Percentiles rank a stretch among this genome's conserved stretches.
These are phyloP conservation scores for Auriculariales sp. DNA, from an alignment of 768 basidiomycete species.

Conservation along the genomic window DNA sequence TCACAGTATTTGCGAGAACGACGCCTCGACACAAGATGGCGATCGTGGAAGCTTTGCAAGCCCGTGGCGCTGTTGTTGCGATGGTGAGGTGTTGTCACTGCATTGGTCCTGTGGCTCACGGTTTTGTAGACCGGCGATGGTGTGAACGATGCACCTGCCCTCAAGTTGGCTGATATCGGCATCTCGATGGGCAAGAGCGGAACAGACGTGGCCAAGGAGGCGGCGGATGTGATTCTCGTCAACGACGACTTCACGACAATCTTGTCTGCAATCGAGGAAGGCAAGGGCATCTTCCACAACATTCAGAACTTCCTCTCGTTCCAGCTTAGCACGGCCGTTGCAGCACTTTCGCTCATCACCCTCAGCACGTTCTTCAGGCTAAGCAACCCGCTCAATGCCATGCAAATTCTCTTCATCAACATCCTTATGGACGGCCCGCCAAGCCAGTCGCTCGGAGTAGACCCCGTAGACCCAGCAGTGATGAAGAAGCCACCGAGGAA, in stretches of 20 bases:
- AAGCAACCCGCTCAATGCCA: conserved; percentile 87
- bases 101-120: neutral
- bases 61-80: conserved; percentile 77
- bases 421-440: conserved; percentile 98
- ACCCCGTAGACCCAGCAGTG: conserved; percentile 85
- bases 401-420: conserved; percentile 99
- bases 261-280: conserved; percentile 86
- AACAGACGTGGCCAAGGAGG: conserved; percentile 98
- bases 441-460: conserved; percentile 90
- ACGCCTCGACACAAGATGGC: conserved; percentile 97
- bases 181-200: conserved; percentile 96
- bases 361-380: conserved; percentile 82
- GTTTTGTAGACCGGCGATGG: conserved; percentile 19
- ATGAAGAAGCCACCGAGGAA: conserved; percentile 89
- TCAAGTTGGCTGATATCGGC: conserved; percentile 97
- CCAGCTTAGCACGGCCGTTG: conserved; percentile 95
- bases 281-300: conserved; percentile 97
- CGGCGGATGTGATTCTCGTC: conserved; percentile 91
- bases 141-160: conserved; percentile 86
- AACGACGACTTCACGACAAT: conserved; percentile 97
- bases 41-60: conserved; percentile 88
- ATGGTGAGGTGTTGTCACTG: conserved; percentile 37
- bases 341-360: conserved; percentile 88
- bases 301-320: conserved; percentile 97
- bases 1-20: conserved; percentile 88